Base-by-base conservation (phyloP, 257 asterid species). In the Eustoma russellianum region DNA sequence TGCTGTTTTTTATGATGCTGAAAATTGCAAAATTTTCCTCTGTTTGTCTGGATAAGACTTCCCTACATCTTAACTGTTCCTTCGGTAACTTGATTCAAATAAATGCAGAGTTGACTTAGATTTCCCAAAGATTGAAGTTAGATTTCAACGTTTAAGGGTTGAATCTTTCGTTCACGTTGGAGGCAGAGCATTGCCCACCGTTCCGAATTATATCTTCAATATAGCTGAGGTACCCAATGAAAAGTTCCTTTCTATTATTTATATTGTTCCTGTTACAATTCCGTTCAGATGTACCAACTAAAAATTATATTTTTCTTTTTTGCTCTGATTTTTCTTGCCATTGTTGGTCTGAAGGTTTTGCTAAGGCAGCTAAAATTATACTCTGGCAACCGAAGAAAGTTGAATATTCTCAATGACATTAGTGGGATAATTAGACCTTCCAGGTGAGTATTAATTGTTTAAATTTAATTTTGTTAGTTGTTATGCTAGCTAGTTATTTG, bases 401-500 rank as follows among this genome's bases (percentile, higher is more conserved):
- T 90, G 70, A 62, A 68, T 62, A 90, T 90, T 69, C 72, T 90
- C 65, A 88, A 81, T 66, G 88, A 86, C 61, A 71, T 86, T 57
- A 86, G 89, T 64, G 98, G 98, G 66, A 80, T 90, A 63, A 73
- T 90, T 69, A 80, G 91, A 66, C 98, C 98, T 66, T 91, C 96
- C 74, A 90, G 98, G 98, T 82, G 66, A 33, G 81, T 19, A 53
- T 44, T 59, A n/a, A 55, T 59, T 51, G 46, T 62, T 9, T 13
- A 11, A 38, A 57, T 71, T 50, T 17, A 16, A 56, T 67, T 6
- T 47, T 45, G 56, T 16, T 60, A 15, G 43, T 55, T 48, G 50
- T 61, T 64, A 55, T 47, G 52, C 30, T 9, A 45, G 43, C 43
- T 38, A 43, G 61, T 33, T 14, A 44, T 9, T 57, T 35, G 28